Evolutionary conservation across 805 yeast genomes (phyloP), one percentile per base, ranked within the genome.

Genomic region (Yamadazyma nakazawae): DNA sequence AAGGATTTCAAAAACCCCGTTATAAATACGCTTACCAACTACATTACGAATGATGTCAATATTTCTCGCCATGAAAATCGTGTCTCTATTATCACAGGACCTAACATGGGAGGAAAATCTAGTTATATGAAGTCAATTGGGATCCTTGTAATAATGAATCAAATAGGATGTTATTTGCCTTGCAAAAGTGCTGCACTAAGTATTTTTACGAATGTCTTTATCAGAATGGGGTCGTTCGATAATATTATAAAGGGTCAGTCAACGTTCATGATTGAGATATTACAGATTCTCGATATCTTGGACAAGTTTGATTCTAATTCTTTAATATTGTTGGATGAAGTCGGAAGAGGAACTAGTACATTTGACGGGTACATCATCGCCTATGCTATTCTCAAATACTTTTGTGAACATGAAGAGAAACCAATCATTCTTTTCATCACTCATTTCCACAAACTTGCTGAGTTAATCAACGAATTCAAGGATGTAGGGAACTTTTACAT

Each of bases 81-180:
- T 30, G 76, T 67, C 2, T 68, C 82, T 45, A 72, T 90, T 13
- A 78, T 90, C 18, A 87, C 96, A 0, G 96, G 96, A 0, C 94
- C 95, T 0, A 87, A 87, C 54, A 85, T 87, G 90, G 96, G 96
- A 9, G 96, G 96, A 3, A 88, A 88, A 60, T 83, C 90, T 6
- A 81, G 89, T 0, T 82, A 81, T 56, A 88, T 85, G 13, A 75
- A 87, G 43, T 89, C 85, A 51, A 74, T 85, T 10, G 96, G 94
- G 0, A 62, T 88, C 12, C 67, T 80, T 10, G 81, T 79, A 10
- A 78, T 88, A 8, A 77, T 88, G 84, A 80, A 85, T 1, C 96
- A 88, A 60, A 72, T 86, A 3, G 96, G 96, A 0, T 77, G 86
- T 53, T 86, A 70, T 59, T 76, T 88, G 2, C 94, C 96, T 1